phyloP scores from a whole-genome alignment of 176 grass and related monocot genomes.

The Aechmea fasciata region DNA sequence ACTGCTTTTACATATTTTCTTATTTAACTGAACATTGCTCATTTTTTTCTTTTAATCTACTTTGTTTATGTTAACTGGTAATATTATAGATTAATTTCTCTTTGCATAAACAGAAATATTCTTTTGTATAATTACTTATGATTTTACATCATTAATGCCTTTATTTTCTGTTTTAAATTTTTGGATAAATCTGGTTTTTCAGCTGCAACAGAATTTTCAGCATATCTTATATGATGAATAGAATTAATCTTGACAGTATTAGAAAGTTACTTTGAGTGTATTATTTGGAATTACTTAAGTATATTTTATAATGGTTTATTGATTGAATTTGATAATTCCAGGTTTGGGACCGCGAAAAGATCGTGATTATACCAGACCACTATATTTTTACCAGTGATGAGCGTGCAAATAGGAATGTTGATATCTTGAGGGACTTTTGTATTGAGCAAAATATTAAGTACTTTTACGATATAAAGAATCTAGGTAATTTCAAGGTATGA shows the following conservation, averaged over 20 bases:
- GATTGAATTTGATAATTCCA: not conserved
- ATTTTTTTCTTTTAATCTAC: no score
- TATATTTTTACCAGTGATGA: conserved; percentile 92
- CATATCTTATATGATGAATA: no score
- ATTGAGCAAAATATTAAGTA: conserved; percentile 84
- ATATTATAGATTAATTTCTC: no score
- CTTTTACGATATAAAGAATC: conserved; percentile 90
- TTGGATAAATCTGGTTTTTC: no score
- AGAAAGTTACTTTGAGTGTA: not conserved
- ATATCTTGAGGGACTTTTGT: conserved; percentile 81
- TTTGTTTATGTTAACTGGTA: no score
- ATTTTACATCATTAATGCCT: no score
- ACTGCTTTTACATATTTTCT: no score
- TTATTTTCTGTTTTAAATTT: no score
- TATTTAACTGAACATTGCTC: no score
- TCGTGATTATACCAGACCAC: conserved; percentile 89
- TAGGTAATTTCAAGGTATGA: conserved; percentile 61
- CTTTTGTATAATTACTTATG: no score
- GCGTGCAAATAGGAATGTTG: conserved; percentile 81
- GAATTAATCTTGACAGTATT: not conserved
- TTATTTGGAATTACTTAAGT: not conserved
- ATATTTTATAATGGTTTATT: not conserved
- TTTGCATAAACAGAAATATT: no score
- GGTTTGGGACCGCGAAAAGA: conserved; percentile 92
- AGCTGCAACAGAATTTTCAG: no score